phyloP scores from a whole-genome alignment of 306 rosid species.

The Gynostemma pentaphyllum region DNA sequence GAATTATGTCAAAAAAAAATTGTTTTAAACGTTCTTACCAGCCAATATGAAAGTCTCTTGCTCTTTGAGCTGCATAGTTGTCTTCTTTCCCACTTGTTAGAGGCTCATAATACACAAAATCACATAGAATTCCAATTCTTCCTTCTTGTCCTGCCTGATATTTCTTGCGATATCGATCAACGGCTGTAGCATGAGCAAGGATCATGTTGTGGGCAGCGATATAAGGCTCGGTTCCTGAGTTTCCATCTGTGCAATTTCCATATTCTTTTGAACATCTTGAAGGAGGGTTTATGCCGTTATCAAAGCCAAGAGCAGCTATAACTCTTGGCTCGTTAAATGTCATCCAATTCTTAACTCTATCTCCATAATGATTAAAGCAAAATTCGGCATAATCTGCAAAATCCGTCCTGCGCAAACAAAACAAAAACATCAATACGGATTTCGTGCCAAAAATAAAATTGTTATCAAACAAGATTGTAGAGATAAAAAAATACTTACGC shows the following conservation, averaged over 20 bases:
- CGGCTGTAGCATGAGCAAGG: constrained; percentile 75
- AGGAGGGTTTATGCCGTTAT: constrained; percentile 59
- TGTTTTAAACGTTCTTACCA: constrained; percentile 33
- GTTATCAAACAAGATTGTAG: no score
- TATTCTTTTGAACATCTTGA: constrained; percentile 69
- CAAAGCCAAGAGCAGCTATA: constrained; percentile 83
- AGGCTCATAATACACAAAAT: constrained; percentile 80
- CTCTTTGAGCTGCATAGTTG: constrained; percentile 76
- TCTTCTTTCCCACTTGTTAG: constrained; percentile 77
- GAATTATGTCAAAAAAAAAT: no score
- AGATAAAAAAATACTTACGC: constrained; percentile 36
- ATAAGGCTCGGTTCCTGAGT: constrained; percentile 80
- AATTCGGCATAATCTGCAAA: constrained; percentile 79
- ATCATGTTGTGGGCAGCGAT: constrained; percentile 66
- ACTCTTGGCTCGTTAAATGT: constrained; percentile 81
- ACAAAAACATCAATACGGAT: background rate
- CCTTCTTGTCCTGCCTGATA: constrained; percentile 71
- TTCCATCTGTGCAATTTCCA: constrained; percentile 67
- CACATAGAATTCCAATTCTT: constrained; percentile 62
- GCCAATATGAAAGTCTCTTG: constrained; percentile 81
- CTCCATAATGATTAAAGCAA: constrained; percentile 77
- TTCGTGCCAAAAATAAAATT: background rate
- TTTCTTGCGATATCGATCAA: constrained; percentile 56
- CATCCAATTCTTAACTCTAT: constrained; percentile 87
- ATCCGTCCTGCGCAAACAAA: constrained; percentile 49